phyloP scores from a whole-genome alignment of 129 eudicot genomes.

The sunflower (Helianthus annuus) region DNA sequence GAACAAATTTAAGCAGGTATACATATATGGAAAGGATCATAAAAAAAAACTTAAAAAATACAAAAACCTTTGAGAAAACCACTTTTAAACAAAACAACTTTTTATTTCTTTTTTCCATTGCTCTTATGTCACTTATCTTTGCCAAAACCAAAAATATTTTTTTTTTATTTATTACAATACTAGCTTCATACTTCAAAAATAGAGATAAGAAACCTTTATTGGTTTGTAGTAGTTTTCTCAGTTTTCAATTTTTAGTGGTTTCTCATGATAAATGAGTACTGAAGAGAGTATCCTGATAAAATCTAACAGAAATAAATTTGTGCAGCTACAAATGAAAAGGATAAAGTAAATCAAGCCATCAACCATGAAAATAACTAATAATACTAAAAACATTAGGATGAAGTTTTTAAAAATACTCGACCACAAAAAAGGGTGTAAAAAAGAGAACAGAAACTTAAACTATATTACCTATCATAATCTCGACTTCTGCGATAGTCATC shows the following conservation, averaged over 20 bases:
- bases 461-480: constrained; percentile 69
- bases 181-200: too few relatives aligned
- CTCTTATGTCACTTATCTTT: too few relatives aligned
- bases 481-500: constrained; percentile 73
- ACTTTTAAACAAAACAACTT: too few relatives aligned
- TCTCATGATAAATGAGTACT: neutral
- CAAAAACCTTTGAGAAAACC: too few relatives aligned
- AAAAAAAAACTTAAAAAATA: too few relatives aligned
- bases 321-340: neutral
- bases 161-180: too few relatives aligned
- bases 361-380: neutral
- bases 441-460: neutral
- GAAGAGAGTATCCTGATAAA: neutral
- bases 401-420: neutral
- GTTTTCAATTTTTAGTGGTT: too few relatives aligned
- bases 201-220: too few relatives aligned
- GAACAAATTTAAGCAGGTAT: neutral
- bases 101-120: too few relatives aligned
- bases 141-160: too few relatives aligned
- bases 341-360: constrained; percentile 8
- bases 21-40: neutral
- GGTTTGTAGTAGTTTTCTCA: too few relatives aligned
- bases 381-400: neutral
- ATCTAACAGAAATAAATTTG: constrained; percentile 1
- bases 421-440: neutral